Percentiles rank a stretch among this genome's conserved stretches.
Conservation (phyloP, 2,329 filamentous ascomycete genomes). For the Cordyceps pruinosa region DNA sequence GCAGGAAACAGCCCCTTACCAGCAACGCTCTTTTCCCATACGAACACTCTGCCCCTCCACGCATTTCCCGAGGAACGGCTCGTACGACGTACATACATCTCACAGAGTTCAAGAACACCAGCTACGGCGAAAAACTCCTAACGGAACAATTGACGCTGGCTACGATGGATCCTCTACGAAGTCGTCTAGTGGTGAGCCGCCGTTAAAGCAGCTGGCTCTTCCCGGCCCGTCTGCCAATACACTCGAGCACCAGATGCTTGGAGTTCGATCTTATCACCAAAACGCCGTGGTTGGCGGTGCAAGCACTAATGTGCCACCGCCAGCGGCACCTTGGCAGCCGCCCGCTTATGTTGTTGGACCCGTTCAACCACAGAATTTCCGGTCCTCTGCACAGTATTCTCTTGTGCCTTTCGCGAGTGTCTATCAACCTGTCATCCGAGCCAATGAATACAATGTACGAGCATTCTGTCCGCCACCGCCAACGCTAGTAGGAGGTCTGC, state of each 20-base stretch:
- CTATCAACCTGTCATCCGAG: conserved; percentile 28
- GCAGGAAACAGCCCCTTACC: conserved; percentile 22
- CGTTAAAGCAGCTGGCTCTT: conserved; percentile 76
- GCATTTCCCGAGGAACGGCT: neutral
- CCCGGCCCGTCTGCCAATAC: conserved; percentile 35
- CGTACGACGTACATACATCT: conserved; percentile 18
- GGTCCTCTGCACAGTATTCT: neutral
- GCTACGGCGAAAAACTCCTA: conserved; percentile 85
- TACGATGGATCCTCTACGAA: conserved; percentile 80
- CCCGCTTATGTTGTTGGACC: neutral
- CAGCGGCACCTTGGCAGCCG: neutral
- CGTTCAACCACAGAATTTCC: neutral
- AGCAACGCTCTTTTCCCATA: conserved; percentile 17
- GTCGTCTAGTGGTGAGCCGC: conserved; percentile 64
- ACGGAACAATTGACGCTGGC: conserved; percentile 83
- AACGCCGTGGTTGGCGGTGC: neutral
- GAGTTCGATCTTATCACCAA: neutral
- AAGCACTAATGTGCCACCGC: neutral
- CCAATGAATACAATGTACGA: conserved; percentile 31
- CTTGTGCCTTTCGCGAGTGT: conserved; percentile 5
- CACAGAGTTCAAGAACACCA: conserved; percentile 57
- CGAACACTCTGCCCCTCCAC: conserved; percentile 13
- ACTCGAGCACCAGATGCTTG: neutral
- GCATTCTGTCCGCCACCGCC: conserved; percentile 32
- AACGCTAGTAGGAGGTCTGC: conserved; percentile 24